A percentile compares a stretch with the other conserved stretches of the same genome.
Conservation (phyloP, 129 eudicot species). For the Pseudognaphalium luteoalbum region DNA sequence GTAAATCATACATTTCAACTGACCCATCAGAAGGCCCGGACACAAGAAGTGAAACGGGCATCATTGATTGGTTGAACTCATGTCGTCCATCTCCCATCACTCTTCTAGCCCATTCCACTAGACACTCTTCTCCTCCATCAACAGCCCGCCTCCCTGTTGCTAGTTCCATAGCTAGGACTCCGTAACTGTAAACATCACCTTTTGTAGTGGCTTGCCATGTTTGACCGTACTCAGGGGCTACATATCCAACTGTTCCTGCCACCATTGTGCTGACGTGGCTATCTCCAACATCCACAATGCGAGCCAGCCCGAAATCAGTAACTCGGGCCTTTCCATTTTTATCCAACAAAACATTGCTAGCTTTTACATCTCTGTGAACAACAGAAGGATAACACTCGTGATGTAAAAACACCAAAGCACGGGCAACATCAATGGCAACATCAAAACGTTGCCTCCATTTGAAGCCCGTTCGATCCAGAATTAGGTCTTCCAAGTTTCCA, state of each 20-base stretch:
- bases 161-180: conserved; percentile 86
- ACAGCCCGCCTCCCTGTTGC: conserved; percentile 93
- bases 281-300: conserved; percentile 75
- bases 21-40: conserved; percentile 53
- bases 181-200: conserved; percentile 94
- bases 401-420: conserved; percentile 78
- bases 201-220: conserved; percentile 97
- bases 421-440: conserved; percentile 81
- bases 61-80: conserved; percentile 9
- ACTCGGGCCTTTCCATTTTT: conserved; percentile 72
- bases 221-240: conserved; percentile 95
- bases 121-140: conserved; percentile 88
- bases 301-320: conserved; percentile 89
- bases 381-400: conserved; percentile 84
- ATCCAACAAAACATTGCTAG: conserved; percentile 88
- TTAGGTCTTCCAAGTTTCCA: conserved; percentile 74
- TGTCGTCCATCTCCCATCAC: conserved; percentile 50
- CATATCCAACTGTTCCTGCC: conserved; percentile 95
- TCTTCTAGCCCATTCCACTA: conserved; percentile 80
- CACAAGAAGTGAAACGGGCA: conserved; percentile 51
- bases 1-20: conserved; percentile 61
- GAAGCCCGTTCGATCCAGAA: conserved; percentile 49
- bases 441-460: conserved; percentile 62
- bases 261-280: conserved; percentile 96
- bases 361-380: conserved; percentile 94